A percentile compares a stretch with the other conserved stretches of the same genome.
These are phyloP conservation scores for Heteromeles arbutifolia DNA, from an alignment of 306 rosid species.

Conservation along the genomic window DNA sequence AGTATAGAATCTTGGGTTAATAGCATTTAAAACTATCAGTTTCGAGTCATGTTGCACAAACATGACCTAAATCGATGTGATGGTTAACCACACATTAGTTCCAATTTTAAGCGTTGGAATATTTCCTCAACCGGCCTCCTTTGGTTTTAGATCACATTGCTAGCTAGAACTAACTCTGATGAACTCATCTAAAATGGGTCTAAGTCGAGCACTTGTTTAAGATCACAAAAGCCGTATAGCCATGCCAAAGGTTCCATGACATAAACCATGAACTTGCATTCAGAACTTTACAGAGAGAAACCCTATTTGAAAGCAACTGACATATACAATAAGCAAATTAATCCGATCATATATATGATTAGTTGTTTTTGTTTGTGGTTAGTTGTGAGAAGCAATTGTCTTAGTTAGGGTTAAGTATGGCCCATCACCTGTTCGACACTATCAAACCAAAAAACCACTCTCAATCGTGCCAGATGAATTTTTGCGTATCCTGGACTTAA, in stretches of 20 bases:
- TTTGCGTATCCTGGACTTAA: not conserved
- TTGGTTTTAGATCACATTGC: not conserved
- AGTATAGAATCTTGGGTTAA: not conserved
- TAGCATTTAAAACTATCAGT: conserved; percentile 12
- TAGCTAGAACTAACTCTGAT: not conserved
- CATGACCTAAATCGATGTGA: conserved; percentile 25
- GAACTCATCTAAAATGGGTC: not conserved
- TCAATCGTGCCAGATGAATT: no score
- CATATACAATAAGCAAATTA: not conserved
- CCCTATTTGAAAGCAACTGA: not conserved
- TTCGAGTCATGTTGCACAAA: not conserved
- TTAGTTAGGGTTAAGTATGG: not conserved
- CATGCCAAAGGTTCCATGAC: conserved; percentile 6
- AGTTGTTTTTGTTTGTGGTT: no score
- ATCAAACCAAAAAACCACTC: no score
- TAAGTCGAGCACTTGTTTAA: not conserved
- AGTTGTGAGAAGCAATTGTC: no score
- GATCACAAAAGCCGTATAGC: not conserved
- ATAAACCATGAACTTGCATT: conserved; percentile 5
- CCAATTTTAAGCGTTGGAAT: not conserved
- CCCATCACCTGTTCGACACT: no score
- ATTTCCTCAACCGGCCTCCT: not conserved
- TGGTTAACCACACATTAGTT: not conserved
- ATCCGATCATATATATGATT: not conserved
- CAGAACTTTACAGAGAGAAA: not conserved